Evolutionary conservation across 1,139 yeast genomes (phyloP).

Genomic region (Pichia sp.): DNA sequence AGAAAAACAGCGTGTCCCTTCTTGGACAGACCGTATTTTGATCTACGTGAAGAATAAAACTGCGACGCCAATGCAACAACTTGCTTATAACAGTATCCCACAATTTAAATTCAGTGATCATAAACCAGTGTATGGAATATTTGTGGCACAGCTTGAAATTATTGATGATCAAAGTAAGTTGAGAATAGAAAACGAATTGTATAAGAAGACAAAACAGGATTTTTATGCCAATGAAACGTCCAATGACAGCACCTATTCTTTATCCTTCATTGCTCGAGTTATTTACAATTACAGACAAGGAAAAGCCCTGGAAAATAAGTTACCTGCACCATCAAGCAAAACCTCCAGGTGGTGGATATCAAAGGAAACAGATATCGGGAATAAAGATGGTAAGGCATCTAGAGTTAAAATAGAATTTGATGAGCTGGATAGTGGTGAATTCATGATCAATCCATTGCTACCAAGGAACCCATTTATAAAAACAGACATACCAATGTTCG

Average conservation of each 20-base stretch:
- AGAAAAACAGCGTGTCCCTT: slow-evolving; percentile 88
- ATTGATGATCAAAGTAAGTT: slow-evolving; percentile 59
- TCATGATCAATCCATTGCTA: slow-evolving; percentile 55
- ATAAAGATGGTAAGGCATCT: slow-evolving; percentile 52
- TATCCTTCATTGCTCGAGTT: slow-evolving; percentile 13
- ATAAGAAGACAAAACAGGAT: slow-evolving; percentile 38
- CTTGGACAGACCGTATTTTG: slow-evolving; percentile 92
- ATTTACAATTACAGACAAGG: slow-evolving; percentile 16
- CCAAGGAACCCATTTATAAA: slow-evolving; percentile 64
- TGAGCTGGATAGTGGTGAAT: slow-evolving; percentile 29
- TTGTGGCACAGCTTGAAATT: slow-evolving; percentile 57
- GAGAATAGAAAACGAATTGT: slow-evolving; percentile 50
- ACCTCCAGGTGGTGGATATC: slow-evolving; percentile 80
- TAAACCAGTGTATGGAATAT: slow-evolving; percentile 80
- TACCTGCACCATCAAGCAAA: slow-evolving; percentile 90
- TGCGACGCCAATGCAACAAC: slow-evolving; percentile 35
- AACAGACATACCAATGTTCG: slow-evolving; percentile 33
- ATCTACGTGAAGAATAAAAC: slow-evolving; percentile 49
- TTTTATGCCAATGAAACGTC: slow-evolving; percentile 6
- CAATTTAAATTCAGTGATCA: slow-evolving; percentile 73
- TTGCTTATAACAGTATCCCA: slow-evolving; percentile 52
- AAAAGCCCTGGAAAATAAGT: slow-evolving; percentile 29
- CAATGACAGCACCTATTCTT: slow-evolving; percentile 1
- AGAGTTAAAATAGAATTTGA: slow-evolving; percentile 57
- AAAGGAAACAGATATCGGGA: slow-evolving; percentile 37